Base-by-base conservation (phyloP, 164 flowering plant species). In the Brasenia schreberi region DNA sequence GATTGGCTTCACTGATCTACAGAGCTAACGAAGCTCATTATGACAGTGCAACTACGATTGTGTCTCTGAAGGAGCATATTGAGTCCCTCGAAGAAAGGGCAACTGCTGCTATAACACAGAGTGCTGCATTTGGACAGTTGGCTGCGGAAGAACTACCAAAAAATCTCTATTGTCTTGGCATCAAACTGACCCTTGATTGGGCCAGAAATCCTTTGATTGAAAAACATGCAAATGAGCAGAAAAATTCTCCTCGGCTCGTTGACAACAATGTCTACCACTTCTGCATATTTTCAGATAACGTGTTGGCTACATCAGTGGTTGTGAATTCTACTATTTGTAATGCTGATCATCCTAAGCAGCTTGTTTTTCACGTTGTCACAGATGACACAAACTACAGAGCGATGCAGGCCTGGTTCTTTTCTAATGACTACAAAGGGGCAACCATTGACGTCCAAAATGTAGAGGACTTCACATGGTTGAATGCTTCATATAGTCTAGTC, bases 81-180 rank as follows among this genome's bases (percentile, higher is more conserved):
- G 95, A 91, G 79, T 88, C 98, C 64, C 91, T 94, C 61, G 97
- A 93, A 80, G 95, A 80, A 67, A 93, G 98, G 61, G 91, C 94
- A 61, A 83, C 78, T 76, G 87, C 91, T 58, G 97, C 96, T 6
- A 84, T 85, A 18, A 85, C 84, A 65, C 99, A 94, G 72, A 87
- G 92, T 66, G 68, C 83, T 6, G 73, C 87, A 23, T 94, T 91
- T 73, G 99, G 96, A 52, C 95, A 94, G 66, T 68, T 89, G 70
- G 88, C 80, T 27, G 88, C 89, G 11, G 97, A 91, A 73, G 77
- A 87, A 44, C 33, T 94, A 62, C 87, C 97, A 7, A 87, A 85
- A 77, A 84, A 77, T 67, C 90, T 87, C 42, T 81, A 90, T 66
- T 90, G 92, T 76, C 65, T 87, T 45, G 77, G 74, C 66, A 74